phyloP scores from a whole-genome alignment of 140 eudicot species.

The Anethum foeniculum region DNA sequence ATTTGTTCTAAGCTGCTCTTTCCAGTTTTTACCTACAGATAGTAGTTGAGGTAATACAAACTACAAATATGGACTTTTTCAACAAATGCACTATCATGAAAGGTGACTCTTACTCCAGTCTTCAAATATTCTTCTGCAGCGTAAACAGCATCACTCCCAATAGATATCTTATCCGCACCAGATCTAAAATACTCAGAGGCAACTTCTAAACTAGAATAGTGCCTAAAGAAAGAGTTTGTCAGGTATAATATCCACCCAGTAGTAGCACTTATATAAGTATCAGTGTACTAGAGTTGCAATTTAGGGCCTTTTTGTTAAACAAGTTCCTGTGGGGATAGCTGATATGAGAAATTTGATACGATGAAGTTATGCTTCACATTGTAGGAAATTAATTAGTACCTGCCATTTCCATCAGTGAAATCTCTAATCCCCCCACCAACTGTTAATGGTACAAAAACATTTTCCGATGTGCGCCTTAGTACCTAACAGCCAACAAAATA shows the following conservation, averaged over 20 bases:
- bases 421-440: constrained; percentile 99
- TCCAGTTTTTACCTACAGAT: constrained; percentile 69
- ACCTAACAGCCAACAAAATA: constrained; percentile 36
- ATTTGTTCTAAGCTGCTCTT: constrained; percentile 96
- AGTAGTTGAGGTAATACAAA: background rate
- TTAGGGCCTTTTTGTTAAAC: background rate
- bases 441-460: constrained; percentile 92
- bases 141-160: constrained; percentile 98
- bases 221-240: constrained; percentile 27
- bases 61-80: background rate
- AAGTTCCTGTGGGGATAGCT: background rate
- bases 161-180: constrained; percentile 95
- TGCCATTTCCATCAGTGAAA: constrained; percentile 91
- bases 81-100: background rate
- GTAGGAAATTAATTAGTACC: constrained; percentile 32
- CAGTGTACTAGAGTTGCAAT: background rate
- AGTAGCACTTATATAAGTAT: background rate
- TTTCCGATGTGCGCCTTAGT: constrained; percentile 70
- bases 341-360: background rate
- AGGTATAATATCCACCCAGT: background rate
- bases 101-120: constrained; percentile 56
- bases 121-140: constrained; percentile 89
- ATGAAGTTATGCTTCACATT: background rate
- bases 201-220: constrained; percentile 94
- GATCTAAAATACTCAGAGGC: constrained; percentile 97